Percentiles rank a stretch among this genome's conserved stretches.
These are phyloP conservation scores for Didymella segeticola DNA, from an alignment of 2,329 filamentous ascomycete species.

Conservation along the genomic window DNA sequence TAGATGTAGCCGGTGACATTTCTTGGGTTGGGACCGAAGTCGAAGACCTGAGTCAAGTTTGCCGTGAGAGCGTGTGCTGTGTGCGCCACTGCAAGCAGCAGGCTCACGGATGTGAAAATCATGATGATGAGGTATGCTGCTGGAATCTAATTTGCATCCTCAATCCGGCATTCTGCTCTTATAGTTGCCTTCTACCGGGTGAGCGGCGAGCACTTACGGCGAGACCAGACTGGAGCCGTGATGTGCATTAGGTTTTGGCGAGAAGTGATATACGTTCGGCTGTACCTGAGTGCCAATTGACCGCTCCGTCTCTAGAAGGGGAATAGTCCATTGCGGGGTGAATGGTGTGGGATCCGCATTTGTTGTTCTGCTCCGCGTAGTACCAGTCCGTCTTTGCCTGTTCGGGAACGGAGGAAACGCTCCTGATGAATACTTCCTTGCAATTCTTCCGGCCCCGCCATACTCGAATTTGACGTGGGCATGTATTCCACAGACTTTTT, in stretches of 20 bases:
- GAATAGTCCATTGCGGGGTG: constrained; percentile 1
- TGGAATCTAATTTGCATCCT: neutral
- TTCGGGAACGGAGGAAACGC: constrained; percentile 6
- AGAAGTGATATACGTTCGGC: neutral
- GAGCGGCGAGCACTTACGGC: constrained; percentile 2
- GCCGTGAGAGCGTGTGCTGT: constrained; percentile 35
- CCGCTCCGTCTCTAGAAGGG: constrained; percentile 3
- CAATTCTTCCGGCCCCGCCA: constrained; percentile 13
- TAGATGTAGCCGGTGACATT: constrained; percentile 46
- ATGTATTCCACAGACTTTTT: neutral
- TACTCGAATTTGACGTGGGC: neutral
- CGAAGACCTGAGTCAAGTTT: constrained; percentile 33
- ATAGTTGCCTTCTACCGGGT: constrained; percentile 4
- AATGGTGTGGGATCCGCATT: neutral
- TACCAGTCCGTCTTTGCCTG: neutral
- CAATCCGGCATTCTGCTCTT: neutral
- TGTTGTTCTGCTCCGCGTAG: constrained; percentile 1
- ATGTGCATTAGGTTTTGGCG: neutral
- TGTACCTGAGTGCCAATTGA: constrained; percentile 1
- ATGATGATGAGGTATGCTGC: neutral
- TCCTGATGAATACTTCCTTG: constrained; percentile 10
- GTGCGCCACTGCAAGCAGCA: constrained; percentile 23
- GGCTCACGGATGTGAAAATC: constrained; percentile 7
- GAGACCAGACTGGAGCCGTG: neutral
- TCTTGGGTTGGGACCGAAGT: constrained; percentile 43